Evolutionary conservation across 192 early-diverging fungal species (phyloP).

Genomic region (Spizellomyces sp.): DNA sequence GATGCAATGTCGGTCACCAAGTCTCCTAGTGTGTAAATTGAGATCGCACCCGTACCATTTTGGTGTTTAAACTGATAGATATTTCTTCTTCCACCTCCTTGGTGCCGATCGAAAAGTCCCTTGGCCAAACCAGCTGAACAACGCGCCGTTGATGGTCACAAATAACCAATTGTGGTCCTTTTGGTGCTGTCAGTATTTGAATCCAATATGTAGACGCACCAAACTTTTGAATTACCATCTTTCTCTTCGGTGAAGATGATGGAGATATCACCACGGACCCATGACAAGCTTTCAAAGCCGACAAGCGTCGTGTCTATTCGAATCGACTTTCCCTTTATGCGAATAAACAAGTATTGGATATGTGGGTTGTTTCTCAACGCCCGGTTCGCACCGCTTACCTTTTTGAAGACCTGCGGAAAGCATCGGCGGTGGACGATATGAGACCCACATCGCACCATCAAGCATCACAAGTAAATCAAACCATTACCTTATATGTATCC

Average conservation of each 20-base stretch:
- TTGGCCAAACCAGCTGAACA: conserved; percentile 49
- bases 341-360: neutral
- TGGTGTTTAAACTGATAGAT: conserved; percentile 47
- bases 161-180: conserved; percentile 40
- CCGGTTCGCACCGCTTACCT: neutral
- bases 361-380: too few species aligned
- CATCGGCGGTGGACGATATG: neutral
- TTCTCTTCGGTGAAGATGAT: conserved; percentile 47
- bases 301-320: conserved; percentile 58
- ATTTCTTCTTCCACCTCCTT: conserved; percentile 50
- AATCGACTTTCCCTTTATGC: conserved; percentile 33
- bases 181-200: neutral
- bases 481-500: conserved; percentile 29
- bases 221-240: conserved; percentile 1
- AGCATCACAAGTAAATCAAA: too few species aligned
- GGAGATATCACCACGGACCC: conserved; percentile 54
- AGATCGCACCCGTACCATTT: conserved; percentile 34
- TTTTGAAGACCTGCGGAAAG: conserved; percentile 38
- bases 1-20: too few species aligned
- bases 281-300: conserved; percentile 53
- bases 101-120: conserved; percentile 42
- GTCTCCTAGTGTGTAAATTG: neutral
- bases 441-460: too few species aligned
- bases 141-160: conserved; percentile 48
- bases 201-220: neutral